Evolutionary conservation across 2,329 filamentous ascomycete genomes (phyloP).

Genomic region (Harringtonia aguacate): DNA sequence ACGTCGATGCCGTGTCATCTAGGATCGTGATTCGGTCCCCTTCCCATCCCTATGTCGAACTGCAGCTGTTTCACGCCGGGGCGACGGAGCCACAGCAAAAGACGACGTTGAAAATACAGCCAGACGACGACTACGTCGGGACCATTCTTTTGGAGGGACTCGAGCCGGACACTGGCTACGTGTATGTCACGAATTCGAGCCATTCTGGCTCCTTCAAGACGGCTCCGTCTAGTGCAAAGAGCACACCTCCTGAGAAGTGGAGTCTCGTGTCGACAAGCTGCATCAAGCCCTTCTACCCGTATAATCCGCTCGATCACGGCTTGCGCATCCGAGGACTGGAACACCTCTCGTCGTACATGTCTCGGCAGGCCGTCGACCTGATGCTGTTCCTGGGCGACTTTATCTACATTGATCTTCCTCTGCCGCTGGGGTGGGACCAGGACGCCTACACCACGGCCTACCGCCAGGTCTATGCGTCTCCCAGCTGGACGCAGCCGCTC

Average conservation of each 20-base stretch:
- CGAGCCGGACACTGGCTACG: background rate
- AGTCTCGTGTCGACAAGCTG: conserved; percentile 73
- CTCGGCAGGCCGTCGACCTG: conserved; percentile 60
- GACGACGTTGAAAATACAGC: background rate
- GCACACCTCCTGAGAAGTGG: background rate
- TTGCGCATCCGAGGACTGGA: conserved; percentile 71
- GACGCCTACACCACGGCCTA: conserved; percentile 84
- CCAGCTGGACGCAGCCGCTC: conserved; percentile 69
- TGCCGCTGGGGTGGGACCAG: conserved; percentile 57
- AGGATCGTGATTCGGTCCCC: background rate
- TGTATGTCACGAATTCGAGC: background rate
- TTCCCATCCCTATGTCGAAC: background rate
- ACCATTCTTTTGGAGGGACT: background rate
- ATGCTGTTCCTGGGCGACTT: conserved; percentile 77
- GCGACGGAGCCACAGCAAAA: background rate
- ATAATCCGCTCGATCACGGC: conserved; percentile 72
- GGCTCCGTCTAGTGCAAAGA: no score
- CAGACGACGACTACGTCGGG: background rate
- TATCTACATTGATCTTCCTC: conserved; percentile 82
- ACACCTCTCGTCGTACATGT: conserved; percentile 59
- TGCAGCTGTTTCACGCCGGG: no score
- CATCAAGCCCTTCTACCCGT: conserved; percentile 82
- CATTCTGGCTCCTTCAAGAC: background rate
- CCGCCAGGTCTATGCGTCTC: conserved; percentile 83
- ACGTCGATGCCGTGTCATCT: background rate